Evolutionary conservation across 768 basidiomycete species (phyloP).

Genomic region (Boletus rex-veris): DNA sequence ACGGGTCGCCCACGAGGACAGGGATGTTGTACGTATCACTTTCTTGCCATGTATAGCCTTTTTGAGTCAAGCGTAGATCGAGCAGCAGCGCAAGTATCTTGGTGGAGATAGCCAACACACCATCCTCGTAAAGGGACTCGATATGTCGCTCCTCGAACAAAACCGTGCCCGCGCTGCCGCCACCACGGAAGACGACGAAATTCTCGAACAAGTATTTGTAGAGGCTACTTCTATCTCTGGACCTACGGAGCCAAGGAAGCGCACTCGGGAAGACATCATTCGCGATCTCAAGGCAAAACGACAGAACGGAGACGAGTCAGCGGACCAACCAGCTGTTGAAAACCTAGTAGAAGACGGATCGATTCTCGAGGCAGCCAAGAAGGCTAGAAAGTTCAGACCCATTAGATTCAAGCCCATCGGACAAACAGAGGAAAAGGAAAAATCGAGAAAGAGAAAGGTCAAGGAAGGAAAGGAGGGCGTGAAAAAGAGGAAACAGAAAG

Average conservation of each 20-base stretch:
- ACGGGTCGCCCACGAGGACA: constrained; percentile 56
- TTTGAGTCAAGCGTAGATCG: constrained; percentile 47
- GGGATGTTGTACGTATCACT: constrained; percentile 46
- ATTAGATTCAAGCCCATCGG: constrained; percentile 66
- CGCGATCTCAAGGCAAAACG: constrained; percentile 68
- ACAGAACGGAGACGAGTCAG: constrained; percentile 20
- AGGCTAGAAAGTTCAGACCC: constrained; percentile 44
- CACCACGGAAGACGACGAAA: constrained; percentile 71
- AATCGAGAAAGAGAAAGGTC: constrained; percentile 42
- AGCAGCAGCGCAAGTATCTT: constrained; percentile 70
- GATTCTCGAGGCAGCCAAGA: constrained; percentile 37
- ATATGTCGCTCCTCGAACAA: constrained; percentile 81
- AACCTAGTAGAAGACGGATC: constrained; percentile 16
- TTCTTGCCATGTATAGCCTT: background rate
- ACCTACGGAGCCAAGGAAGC: constrained; percentile 49
- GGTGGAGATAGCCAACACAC: constrained; percentile 86
- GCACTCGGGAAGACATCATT: constrained; percentile 75
- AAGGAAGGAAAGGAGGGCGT: constrained; percentile 39
- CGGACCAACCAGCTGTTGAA: constrained; percentile 11
- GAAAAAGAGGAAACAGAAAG: constrained; percentile 60
- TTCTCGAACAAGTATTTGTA: constrained; percentile 71
- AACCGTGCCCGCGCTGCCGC: constrained; percentile 63
- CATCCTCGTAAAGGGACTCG: constrained; percentile 86
- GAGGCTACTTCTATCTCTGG: constrained; percentile 37
- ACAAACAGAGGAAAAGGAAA: constrained; percentile 45